Percentiles rank a stretch among this genome's conserved stretches.
Conservation (phyloP, 2,329 filamentous ascomycete species). For the Fusarium phyllophilum region DNA sequence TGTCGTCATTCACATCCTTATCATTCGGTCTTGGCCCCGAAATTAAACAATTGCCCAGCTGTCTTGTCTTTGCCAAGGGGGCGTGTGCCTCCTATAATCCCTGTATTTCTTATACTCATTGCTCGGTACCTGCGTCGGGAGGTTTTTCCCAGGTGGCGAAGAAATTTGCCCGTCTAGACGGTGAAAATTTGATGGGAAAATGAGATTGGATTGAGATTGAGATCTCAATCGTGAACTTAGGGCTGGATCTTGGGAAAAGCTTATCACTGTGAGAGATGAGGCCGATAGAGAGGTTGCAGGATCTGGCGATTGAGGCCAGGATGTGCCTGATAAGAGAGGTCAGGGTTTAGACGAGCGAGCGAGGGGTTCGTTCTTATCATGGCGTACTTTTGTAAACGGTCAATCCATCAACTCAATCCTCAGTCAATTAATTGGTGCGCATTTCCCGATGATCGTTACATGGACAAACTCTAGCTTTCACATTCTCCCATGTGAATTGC, state of each 20-base stretch:
- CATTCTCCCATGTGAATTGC: not conserved
- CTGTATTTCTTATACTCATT: not conserved
- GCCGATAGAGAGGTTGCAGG: not conserved
- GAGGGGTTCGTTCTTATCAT: slow-evolving; percentile 3
- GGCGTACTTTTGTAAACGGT: not conserved
- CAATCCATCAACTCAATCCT: not conserved
- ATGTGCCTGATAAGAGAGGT: not conserved
- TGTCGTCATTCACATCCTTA: not conserved
- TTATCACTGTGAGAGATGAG: slow-evolving; percentile 1
- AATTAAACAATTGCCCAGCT: slow-evolving; percentile 29
- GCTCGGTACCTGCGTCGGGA: slow-evolving; percentile 18
- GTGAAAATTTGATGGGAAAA: not conserved
- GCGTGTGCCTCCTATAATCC: not conserved
- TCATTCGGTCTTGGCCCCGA: slow-evolving; percentile 13
- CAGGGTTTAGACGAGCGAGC: not conserved
- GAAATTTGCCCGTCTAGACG: not conserved
- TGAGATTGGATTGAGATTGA: not conserved
- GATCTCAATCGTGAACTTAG: not conserved
- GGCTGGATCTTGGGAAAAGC: slow-evolving; percentile 4
- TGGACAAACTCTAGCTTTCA: not conserved
- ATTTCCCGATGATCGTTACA: not conserved
- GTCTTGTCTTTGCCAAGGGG: slow-evolving; percentile 20
- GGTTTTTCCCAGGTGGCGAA: not conserved
- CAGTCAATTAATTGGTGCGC: not conserved
- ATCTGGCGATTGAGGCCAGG: not conserved